Percentiles rank a stretch among this genome's conserved stretches.
Conservation (phyloP, 2,329 filamentous ascomycete genomes). For the Geosmithia flava region DNA sequence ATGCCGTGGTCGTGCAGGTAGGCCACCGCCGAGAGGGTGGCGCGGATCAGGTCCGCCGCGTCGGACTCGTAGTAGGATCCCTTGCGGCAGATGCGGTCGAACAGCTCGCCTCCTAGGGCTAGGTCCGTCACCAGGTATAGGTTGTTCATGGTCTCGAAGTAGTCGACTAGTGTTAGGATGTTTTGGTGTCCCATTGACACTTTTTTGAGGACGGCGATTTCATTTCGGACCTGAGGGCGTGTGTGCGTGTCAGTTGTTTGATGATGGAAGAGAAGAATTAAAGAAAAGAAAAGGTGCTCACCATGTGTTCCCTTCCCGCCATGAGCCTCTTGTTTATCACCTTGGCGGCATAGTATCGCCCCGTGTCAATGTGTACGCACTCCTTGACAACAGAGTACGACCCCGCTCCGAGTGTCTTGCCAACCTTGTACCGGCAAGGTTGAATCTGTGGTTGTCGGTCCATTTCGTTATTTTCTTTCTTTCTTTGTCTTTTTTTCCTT, state of each 20-base stretch:
- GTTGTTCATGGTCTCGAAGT: constrained; percentile 99
- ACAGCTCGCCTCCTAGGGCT: constrained; percentile 89
- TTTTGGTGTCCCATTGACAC: constrained; percentile 99
- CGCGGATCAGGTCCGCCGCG: constrained; percentile 86
- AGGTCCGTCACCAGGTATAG: constrained; percentile 96
- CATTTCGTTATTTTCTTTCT: background rate
- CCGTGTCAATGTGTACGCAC: constrained; percentile 96
- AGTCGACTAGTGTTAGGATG: constrained; percentile 94
- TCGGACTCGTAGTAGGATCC: constrained; percentile 98
- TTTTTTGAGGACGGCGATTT: constrained; percentile 92
- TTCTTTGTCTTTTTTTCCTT: no score
- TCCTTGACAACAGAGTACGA: constrained; percentile 99
- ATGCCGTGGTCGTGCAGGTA: constrained; percentile 98
- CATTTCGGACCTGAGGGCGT: constrained; percentile 74
- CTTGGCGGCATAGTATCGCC: constrained; percentile 95
- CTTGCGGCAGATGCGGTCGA: constrained; percentile 97
- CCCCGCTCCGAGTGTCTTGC: constrained; percentile 91
- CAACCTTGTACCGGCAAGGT: constrained; percentile 96
- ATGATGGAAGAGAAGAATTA: constrained; percentile 1
- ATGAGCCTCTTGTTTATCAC: constrained; percentile 99
- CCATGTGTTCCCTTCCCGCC: constrained; percentile 97
- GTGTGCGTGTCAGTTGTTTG: constrained; percentile 28
- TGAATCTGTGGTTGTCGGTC: constrained; percentile 54
- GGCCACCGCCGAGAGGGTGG: constrained; percentile 91
- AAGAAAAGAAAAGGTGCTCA: constrained; percentile 22